Conservation (phyloP, 2,329 filamentous ascomycete species). For the Calonectria leucothoes region DNA sequence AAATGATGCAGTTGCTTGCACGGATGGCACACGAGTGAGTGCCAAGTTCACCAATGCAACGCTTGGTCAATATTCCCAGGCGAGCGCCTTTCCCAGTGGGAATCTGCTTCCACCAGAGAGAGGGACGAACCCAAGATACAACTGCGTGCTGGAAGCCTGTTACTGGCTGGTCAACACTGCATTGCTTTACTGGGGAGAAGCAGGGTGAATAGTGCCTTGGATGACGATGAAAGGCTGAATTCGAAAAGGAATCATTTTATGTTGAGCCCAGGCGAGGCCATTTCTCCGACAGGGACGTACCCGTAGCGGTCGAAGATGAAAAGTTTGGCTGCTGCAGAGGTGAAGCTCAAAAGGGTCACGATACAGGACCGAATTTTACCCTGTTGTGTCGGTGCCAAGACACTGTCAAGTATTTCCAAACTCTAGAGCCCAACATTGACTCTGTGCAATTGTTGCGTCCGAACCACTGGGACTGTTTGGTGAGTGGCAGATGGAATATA, state of each 20-base stretch:
- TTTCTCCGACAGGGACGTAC: not conserved
- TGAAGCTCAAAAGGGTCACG: not conserved
- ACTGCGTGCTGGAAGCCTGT: not conserved
- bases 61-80: too few species aligned
- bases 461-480: not conserved
- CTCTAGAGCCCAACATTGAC: not conserved
- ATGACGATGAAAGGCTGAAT: not conserved
- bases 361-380: not conserved
- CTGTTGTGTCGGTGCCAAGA: not conserved
- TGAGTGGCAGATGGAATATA: too few species aligned
- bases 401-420: not conserved
- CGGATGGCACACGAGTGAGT: not conserved
- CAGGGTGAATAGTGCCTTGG: not conserved
- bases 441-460: not conserved
- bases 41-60: not conserved
- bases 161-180: not conserved
- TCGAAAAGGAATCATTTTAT: not conserved
- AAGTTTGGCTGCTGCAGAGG: not conserved
- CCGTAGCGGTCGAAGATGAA: not conserved
- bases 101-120: not conserved
- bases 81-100: not conserved
- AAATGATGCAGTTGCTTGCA: not conserved
- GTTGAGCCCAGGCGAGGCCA: not conserved
- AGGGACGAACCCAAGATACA: not conserved
- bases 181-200: not conserved